These are phyloP conservation scores for Arthrobotrys megalospora DNA, from an alignment of 2,329 filamentous ascomycete genomes.

Conservation along the genomic window DNA sequence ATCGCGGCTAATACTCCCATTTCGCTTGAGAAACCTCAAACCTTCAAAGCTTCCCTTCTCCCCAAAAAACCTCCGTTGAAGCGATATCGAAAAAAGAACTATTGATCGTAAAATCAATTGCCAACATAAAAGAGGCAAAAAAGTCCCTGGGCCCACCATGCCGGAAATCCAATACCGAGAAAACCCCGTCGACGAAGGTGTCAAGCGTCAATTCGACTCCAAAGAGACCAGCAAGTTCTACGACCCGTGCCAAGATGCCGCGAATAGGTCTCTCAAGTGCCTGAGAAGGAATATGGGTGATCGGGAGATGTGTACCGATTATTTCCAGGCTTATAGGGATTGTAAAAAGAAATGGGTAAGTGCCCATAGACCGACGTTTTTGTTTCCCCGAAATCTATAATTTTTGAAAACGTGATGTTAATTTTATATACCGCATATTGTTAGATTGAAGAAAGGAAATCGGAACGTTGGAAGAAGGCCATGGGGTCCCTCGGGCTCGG, in stretches of 20 bases:
- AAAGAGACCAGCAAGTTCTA: constrained; percentile 91
- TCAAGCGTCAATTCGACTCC: constrained; percentile 79
- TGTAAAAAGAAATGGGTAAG: constrained; percentile 98
- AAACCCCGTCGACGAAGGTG: constrained; percentile 74
- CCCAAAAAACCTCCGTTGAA: constrained; percentile 14
- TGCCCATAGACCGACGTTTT: constrained; percentile 64
- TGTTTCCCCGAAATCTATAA: neutral
- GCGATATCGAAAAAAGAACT: constrained; percentile 7
- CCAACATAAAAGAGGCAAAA: neutral
- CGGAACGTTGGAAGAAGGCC: constrained; percentile 56
- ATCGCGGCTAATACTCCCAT: constrained; percentile 50
- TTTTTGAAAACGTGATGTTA: neutral
- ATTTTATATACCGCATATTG: neutral
- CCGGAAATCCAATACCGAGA: constrained; percentile 62
- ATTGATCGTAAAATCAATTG: neutral
- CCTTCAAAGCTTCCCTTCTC: neutral
- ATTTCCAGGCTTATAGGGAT: constrained; percentile 96
- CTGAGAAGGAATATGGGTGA: constrained; percentile 90
- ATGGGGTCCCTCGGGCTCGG: constrained; percentile 36
- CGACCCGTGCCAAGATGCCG: constrained; percentile 95
- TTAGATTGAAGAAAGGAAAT: constrained; percentile 56
- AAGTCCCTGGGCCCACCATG: constrained; percentile 24
- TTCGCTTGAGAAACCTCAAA: neutral
- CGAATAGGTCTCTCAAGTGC: constrained; percentile 86
- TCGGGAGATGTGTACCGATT: constrained; percentile 90